A percentile compares a stretch with the other conserved stretches of the same genome.
Evolutionary conservation across 2,329 filamentous ascomycete genomes (phyloP).

Genomic region (Epichloe baconii): DNA sequence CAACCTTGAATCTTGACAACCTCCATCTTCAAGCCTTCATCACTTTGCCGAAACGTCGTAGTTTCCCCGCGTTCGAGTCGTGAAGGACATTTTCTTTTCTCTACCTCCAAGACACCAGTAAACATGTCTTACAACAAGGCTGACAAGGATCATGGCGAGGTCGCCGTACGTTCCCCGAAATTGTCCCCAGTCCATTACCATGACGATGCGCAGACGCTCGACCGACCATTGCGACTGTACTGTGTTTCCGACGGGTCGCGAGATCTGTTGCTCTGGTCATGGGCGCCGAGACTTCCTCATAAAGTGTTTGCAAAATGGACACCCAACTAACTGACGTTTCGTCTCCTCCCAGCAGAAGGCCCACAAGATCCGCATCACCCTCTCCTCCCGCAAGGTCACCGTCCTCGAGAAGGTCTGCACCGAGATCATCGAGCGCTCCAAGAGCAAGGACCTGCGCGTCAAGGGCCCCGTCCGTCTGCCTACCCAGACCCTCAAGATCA

Average conservation of each 20-base stretch:
- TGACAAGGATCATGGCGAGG: constrained; percentile 88
- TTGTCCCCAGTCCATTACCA: background rate
- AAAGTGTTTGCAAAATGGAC: background rate
- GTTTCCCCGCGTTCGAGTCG: constrained; percentile 57
- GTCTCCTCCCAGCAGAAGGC: constrained; percentile 47
- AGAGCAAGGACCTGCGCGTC: constrained; percentile 95
- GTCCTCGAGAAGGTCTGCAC: constrained; percentile 96
- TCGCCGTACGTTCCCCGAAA: constrained; percentile 47
- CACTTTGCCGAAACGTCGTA: constrained; percentile 61
- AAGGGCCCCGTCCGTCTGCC: constrained; percentile 97
- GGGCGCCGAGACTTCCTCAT: too few relatives aligned
- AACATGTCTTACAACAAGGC: constrained; percentile 91
- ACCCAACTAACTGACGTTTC: constrained; percentile 8
- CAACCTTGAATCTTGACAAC: background rate
- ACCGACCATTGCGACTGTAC: background rate
- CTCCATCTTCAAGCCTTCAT: constrained; percentile 40
- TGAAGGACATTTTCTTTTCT: constrained; percentile 41
- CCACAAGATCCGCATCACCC: constrained; percentile 97
- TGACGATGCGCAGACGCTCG: background rate
- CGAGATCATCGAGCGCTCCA: constrained; percentile 97
- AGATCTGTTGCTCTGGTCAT: background rate
- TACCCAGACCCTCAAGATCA: constrained; percentile 93
- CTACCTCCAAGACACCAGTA: constrained; percentile 17
- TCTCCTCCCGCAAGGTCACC: constrained; percentile 87
- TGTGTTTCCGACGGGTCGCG: background rate